A percentile compares a stretch with the other conserved stretches of the same genome.
phyloP scores from a whole-genome alignment of 768 basidiomycete genomes.

The Asterophora lycoperdoides region DNA sequence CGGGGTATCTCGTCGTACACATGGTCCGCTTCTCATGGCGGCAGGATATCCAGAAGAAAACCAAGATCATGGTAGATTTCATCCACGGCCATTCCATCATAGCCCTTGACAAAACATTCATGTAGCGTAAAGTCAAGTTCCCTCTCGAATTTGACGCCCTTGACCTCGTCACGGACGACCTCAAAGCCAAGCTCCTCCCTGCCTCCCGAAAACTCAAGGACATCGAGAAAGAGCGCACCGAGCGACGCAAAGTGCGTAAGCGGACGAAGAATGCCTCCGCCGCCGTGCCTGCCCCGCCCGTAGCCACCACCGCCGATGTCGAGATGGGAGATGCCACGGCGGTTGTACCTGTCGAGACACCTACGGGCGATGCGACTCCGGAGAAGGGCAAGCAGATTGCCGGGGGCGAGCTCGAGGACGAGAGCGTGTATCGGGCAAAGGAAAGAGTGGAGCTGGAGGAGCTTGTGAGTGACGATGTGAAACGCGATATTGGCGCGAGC shows the following conservation, averaged over 20 bases:
- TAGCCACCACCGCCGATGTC: conserved; percentile 34
- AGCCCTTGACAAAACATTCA: not conserved
- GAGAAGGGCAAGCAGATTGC: conserved; percentile 26
- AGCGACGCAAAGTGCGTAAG: conserved; percentile 78
- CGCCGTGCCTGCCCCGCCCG: conserved; percentile 19
- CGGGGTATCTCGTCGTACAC: conserved; percentile 82
- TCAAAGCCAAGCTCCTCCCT: conserved; percentile 67
- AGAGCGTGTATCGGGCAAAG: conserved; percentile 54
- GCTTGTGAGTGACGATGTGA: conserved; percentile 60
- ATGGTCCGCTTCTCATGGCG: conserved; percentile 98
- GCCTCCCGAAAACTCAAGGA: conserved; percentile 71
- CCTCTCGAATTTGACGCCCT: conserved; percentile 82
- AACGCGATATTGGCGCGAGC: conserved; percentile 69
- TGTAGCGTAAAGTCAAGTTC: conserved; percentile 88
- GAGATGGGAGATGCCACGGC: conserved; percentile 41
- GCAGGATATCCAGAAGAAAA: conserved; percentile 83
- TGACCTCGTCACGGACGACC: conserved; percentile 77
- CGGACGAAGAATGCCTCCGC: conserved; percentile 50
- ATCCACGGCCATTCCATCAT: not conserved
- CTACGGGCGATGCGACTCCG: conserved; percentile 19
- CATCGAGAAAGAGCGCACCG: conserved; percentile 77
- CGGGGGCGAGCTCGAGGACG: conserved; percentile 57
- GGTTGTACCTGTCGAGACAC: conserved; percentile 16
- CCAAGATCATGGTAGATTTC: conserved; percentile 85
- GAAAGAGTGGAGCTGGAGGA: conserved; percentile 64